Conservation (phyloP, 345 rosid species). For the Corymbia maculata region DNA sequence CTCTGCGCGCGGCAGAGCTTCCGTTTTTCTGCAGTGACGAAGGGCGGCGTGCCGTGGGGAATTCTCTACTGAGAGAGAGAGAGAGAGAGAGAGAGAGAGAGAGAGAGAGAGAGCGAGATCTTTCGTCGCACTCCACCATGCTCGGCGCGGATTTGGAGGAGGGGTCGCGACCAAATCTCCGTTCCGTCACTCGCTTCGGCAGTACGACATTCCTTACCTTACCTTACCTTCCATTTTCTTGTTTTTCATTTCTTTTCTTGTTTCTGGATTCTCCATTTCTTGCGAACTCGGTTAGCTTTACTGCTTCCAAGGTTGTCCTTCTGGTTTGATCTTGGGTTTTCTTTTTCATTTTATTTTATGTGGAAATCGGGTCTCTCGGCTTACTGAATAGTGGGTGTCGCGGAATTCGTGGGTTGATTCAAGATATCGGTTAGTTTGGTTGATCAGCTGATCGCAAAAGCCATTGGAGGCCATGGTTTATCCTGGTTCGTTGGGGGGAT, state of each 20-base stretch:
- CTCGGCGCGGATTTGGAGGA: neutral
- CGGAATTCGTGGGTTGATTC: neutral
- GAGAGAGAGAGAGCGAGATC: neutral
- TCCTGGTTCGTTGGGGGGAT: neutral
- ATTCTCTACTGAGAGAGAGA: neutral
- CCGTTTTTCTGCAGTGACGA: neutral
- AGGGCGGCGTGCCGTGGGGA: neutral
- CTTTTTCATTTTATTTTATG: neutral
- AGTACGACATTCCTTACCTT: neutral
- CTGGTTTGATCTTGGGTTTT: neutral
- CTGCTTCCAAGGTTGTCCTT: neutral
- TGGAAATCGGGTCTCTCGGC: neutral
- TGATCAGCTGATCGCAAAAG: neutral
- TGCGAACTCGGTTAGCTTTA: neutral
- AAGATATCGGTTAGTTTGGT: neutral
- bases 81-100: neutral
- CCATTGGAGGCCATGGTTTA: neutral
- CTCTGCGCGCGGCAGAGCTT: neutral
- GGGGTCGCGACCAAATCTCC: neutral
- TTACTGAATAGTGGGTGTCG: neutral
- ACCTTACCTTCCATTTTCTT: neutral
- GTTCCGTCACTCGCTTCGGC: neutral
- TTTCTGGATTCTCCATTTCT: neutral
- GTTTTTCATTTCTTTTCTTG: too few species aligned
- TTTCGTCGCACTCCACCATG: neutral